Evolutionary conservation across 805 yeast species (phyloP), one percentile per base, ranked within the genome.

Genomic region (Saturnispora halmiae): DNA sequence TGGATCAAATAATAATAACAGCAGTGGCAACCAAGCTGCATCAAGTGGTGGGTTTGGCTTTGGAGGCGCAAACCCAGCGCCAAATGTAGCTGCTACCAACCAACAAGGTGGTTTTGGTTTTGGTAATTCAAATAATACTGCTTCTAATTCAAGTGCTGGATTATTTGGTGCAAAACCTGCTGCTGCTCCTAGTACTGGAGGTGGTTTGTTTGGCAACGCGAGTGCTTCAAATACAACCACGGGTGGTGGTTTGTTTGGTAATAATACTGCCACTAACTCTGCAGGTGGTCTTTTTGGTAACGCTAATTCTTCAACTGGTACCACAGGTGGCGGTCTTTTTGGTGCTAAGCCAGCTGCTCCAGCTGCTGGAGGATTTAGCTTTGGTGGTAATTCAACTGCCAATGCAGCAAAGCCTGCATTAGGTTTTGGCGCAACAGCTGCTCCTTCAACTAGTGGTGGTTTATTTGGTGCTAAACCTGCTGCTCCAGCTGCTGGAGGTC

Each of bases 401-500:
- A 37, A 47, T 18, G 43, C 36, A 39, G 41, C 48, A 22, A 22
- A 10, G 10, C 26, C 26, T 7, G 10, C 26, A 7, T 22, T 22
- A 22, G 26, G 26, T 22, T 22, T 22, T 7, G 26, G 26, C 10
- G 34, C 35, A 7, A 19, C 36, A 7, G 48, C 4, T 13, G 29
- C 22, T 20, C 15, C 34, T 5, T 4, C 34, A 19, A 7, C 8
- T 31, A 15, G 14, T 10, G 48, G 9, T 33, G 51, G 53, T 11
- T 36, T 57, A 10, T 41, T 38, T 44, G 43, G 44, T 18, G 32
- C 31, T 14, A 26, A 43, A 2, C 16, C 38, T 2, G 40, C 41
- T 8, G 46, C 48, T 33, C 64, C 65, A 2, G 67, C 61, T 32
- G 61, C 58, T 5, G 65, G 66, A 3, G 68, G 66, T 1, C 44